Percentiles rank a stretch among this genome's conserved stretches.
These are phyloP conservation scores for Diplosphaera chodatii DNA, from an alignment of 139 green algal species.

Conservation along the genomic window DNA sequence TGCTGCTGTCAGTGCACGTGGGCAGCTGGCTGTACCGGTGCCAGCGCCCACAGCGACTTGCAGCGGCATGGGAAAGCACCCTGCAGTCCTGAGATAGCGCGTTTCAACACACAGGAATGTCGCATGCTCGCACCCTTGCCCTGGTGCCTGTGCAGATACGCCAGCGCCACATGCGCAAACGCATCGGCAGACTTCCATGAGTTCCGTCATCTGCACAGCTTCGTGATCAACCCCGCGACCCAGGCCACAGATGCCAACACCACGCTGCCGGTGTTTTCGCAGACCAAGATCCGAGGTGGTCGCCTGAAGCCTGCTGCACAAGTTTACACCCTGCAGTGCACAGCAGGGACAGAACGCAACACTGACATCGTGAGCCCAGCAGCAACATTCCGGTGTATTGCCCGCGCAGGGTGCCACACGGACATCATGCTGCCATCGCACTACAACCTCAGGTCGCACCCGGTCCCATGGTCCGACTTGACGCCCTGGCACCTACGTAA, in stretches of 20 bases:
- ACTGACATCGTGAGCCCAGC: too few relatives aligned
- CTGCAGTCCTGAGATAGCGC: too few relatives aligned
- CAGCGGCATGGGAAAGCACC: too few relatives aligned
- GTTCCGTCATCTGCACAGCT: background rate
- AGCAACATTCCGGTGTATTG: too few relatives aligned
- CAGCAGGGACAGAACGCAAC: too few relatives aligned
- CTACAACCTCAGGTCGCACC: background rate
- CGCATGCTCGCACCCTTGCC: background rate
- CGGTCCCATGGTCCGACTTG: background rate
- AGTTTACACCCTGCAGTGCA: too few relatives aligned
- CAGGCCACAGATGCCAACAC: background rate
- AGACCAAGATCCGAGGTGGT: background rate
- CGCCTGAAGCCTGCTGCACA: too few relatives aligned
- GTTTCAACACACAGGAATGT: too few relatives aligned
- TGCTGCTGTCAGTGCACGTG: background rate
- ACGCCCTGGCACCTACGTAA: background rate
- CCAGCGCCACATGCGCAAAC: background rate
- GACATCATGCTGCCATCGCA: background rate
- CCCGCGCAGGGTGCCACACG: background rate
- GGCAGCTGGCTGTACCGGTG: too few relatives aligned
- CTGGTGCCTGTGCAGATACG: background rate
- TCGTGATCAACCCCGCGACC: background rate
- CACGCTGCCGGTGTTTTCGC: background rate
- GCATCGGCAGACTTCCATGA: background rate
- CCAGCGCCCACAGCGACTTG: too few relatives aligned